These are phyloP conservation scores for Phellopilus nigrolimitatus DNA, from an alignment of 1,284 basidiomycete species.

Conservation along the genomic window DNA sequence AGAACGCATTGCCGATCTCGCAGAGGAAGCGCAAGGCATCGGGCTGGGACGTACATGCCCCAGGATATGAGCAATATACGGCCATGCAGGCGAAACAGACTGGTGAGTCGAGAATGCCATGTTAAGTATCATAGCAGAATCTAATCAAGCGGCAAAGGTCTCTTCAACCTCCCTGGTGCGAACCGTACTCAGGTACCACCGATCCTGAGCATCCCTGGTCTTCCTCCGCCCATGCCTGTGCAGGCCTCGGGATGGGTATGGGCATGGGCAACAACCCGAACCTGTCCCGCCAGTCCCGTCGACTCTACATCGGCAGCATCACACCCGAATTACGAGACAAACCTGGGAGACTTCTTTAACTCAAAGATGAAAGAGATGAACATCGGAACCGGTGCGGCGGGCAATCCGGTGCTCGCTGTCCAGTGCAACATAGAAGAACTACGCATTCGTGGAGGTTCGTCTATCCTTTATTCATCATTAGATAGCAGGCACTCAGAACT, in stretches of 20 bases:
- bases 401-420: slow-evolving; percentile 87
- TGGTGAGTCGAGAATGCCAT: slow-evolving; percentile 44
- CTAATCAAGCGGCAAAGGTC: slow-evolving; percentile 42
- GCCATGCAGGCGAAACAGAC: slow-evolving; percentile 97
- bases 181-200: slow-evolving; percentile 84
- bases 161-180: slow-evolving; percentile 90
- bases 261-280: slow-evolving; percentile 67
- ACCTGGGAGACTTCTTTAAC: slow-evolving; percentile 91
- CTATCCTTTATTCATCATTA: neutral
- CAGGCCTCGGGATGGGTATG: slow-evolving; percentile 81
- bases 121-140: neutral
- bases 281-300: slow-evolving; percentile 86
- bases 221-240: slow-evolving; percentile 78
- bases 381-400: slow-evolving; percentile 76
- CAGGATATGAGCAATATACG: slow-evolving; percentile 91
- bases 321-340: slow-evolving; percentile 88
- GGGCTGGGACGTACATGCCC: slow-evolving; percentile 94
- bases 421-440: slow-evolving; percentile 98
- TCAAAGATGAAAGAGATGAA: slow-evolving; percentile 90
- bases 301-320: slow-evolving; percentile 95
- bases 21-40: slow-evolving; percentile 85
- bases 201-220: slow-evolving; percentile 71
- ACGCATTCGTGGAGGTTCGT: slow-evolving; percentile 90
- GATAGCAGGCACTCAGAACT: neutral
- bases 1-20: slow-evolving; percentile 76